Evolutionary conservation across 306 rosid genomes (phyloP).

Genomic region (Fragaria ananassa): DNA sequence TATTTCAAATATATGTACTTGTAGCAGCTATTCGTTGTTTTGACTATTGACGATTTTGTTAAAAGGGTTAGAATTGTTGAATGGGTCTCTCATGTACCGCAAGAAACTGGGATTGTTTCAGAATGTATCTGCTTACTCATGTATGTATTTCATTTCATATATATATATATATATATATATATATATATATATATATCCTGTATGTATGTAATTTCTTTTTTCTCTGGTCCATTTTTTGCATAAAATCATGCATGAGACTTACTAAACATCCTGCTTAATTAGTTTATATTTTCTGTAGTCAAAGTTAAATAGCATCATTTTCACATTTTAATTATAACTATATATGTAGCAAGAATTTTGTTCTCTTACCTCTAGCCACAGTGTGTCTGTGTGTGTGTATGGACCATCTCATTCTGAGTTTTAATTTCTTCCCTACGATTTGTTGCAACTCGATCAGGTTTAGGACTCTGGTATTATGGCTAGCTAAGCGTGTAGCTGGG

Average conservation of each 20-base stretch:
- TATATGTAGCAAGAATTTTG: neutral
- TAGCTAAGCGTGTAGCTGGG: neutral
- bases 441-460: neutral
- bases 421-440: neutral
- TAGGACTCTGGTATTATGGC: neutral
- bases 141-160: neutral
- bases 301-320: neutral
- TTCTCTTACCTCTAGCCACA: too few species aligned
- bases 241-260: neutral
- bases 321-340: neutral
- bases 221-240: neutral
- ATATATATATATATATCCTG: neutral
- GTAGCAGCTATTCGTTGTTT: slow-evolving; percentile 1
- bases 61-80: neutral
- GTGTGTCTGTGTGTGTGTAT: too few species aligned
- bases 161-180: too few species aligned
- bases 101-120: neutral
- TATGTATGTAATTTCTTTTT: neutral
- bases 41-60: neutral
- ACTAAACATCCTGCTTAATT: neutral
- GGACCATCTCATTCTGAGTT: neutral
- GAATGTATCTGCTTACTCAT: neutral
- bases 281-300: neutral
- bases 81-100: neutral
- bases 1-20: neutral